phyloP scores from a whole-genome alignment of 2,329 filamentous ascomycete genomes.

The Fusarium paranaense region DNA sequence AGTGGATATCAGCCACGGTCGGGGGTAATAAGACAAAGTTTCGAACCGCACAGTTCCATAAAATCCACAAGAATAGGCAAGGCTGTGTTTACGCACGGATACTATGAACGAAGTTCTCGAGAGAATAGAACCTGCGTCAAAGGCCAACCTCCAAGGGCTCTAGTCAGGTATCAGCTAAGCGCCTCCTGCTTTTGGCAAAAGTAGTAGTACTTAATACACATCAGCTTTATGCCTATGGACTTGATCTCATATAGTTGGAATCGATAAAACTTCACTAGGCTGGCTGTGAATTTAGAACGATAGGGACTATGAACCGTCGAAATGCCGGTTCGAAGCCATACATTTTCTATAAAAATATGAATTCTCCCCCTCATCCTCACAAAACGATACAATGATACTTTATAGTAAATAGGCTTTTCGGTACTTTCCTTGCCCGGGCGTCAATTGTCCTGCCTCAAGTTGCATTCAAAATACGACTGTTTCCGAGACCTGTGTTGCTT shows the following conservation, averaged over 20 bases:
- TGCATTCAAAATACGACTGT: background rate
- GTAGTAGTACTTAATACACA: too few relatives aligned
- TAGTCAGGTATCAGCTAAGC: background rate
- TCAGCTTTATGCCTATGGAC: too few relatives aligned
- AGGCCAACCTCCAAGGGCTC: background rate
- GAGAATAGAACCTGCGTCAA: background rate
- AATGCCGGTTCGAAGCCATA: background rate
- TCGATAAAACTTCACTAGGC: background rate
- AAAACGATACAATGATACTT: background rate
- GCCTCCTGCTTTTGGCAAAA: background rate
- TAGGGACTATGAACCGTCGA: background rate
- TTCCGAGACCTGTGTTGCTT: background rate
- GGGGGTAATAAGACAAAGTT: too few relatives aligned
- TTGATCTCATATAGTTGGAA: too few relatives aligned
- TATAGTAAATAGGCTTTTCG: background rate
- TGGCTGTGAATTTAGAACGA: background rate
- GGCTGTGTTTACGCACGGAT: background rate
- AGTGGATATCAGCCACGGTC: too few relatives aligned
- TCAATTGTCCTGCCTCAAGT: background rate
- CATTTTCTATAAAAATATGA: background rate
- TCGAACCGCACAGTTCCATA: too few relatives aligned
- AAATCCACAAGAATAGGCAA: background rate
- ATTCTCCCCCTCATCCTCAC: background rate
- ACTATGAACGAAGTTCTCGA: background rate
- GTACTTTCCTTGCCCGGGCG: fast-evolving